Base-by-base conservation (phyloP, 805 yeast genomes). In the Suhomyces sp. region DNA sequence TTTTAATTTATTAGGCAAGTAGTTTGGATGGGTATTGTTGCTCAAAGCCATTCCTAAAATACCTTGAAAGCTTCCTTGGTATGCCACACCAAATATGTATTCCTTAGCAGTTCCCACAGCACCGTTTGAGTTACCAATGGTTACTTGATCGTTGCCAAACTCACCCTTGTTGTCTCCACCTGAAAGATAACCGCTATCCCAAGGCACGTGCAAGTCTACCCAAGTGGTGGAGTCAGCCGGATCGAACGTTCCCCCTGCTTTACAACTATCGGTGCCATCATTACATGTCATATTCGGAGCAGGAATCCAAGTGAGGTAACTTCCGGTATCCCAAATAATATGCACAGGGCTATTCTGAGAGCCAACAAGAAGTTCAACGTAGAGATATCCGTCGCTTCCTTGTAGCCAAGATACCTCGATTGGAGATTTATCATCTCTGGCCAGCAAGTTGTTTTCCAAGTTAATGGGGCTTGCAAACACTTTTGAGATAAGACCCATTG, bases 1-100 rank as follows among this genome's bases (percentile, higher is more conserved):
- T 22, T 49, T 53, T 46, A 59, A 47, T 5, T 33, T 46, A 6
- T 6, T 45, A 7, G 62, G 62, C 42, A 57, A 49, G 52, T 57
- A 38, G 42, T 38, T 38, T 17, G 42, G 42, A 19, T 38, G 24
- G 24, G 24, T 5, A 3, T 38, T 3, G 24, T 38, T 19, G n/a
- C 8, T 7, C 22, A 38, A 38, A 12, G 24, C 42, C 42, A 38
- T 38, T 17, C 42, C 24, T 6, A 38, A 17, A 38, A 38, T 9
- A 38, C 24, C 24, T 4, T 38, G 24, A 1, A 15, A 5, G 6
- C 5, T 17, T 3, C 12, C 13, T 2, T 9, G 6, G 24, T 15
- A 2, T 10, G 10, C 24, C 6, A 38, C 23, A 6, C 5, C 24
- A 38, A 38, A 38, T 2, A 19, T 12, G n/a, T 4, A 19, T 2